These are phyloP conservation scores for Cadophora malorum DNA, from an alignment of 2,329 filamentous ascomycete species.

Conservation along the genomic window DNA sequence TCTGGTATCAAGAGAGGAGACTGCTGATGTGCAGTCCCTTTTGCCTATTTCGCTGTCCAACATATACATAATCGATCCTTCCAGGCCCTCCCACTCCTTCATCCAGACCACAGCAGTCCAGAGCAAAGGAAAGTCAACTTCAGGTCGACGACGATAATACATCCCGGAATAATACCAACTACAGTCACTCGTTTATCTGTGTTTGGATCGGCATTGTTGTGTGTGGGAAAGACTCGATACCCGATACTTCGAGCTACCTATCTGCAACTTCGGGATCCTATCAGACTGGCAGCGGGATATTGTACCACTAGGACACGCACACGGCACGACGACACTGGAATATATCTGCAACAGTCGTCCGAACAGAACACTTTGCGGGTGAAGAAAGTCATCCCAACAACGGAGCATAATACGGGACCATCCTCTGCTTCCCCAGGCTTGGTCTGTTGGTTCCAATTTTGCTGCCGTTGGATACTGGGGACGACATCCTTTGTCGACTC, in stretches of 20 bases:
- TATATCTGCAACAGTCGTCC: slow-evolving; percentile 22
- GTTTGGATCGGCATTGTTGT: slow-evolving; percentile 24
- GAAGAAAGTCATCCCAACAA: slow-evolving; percentile 1
- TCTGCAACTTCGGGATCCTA: slow-evolving; percentile 13
- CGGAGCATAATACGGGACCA: slow-evolving; percentile 4
- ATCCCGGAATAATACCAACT: slow-evolving; percentile 34
- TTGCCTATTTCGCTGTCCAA: slow-evolving; percentile 20
- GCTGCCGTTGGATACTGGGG: slow-evolving; percentile 19
- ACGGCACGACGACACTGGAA: slow-evolving; percentile 14
- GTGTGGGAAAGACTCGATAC: slow-evolving; percentile 9
- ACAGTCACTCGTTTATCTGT: slow-evolving; percentile 42
- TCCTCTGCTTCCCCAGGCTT: slow-evolving; percentile 15
- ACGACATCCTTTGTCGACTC: slow-evolving; percentile 37
- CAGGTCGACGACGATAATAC: slow-evolving; percentile 7
- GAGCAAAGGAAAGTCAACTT: background rate
- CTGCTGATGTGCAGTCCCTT: slow-evolving; percentile 19
- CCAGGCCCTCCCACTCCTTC: slow-evolving; percentile 15
- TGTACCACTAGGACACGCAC: slow-evolving; percentile 2
- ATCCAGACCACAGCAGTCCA: background rate
- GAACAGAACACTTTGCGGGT: slow-evolving; percentile 16
- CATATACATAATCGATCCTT: slow-evolving; percentile 11
- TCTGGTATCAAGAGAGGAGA: slow-evolving; percentile 9
- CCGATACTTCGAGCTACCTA: background rate
- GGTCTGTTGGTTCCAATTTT: background rate
- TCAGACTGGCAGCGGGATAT: slow-evolving; percentile 3